Base-by-base conservation (phyloP, 495 filamentous ascomycete genomes). In the Lasiosphaeris hirsuta region DNA sequence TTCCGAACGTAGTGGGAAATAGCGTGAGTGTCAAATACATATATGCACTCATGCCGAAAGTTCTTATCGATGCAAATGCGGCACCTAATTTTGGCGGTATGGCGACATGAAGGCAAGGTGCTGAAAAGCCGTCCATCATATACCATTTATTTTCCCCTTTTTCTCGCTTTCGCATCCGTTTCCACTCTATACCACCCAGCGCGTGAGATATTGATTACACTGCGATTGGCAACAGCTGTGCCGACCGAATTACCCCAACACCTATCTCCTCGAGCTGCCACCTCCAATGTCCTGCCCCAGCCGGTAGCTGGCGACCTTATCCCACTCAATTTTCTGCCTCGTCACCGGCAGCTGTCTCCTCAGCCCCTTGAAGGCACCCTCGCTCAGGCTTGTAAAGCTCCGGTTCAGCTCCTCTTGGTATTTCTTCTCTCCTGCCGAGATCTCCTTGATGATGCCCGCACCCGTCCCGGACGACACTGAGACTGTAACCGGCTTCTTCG, bases 261-360 rank as follows among this genome's bases (percentile, higher is more conserved):
- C 36, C 55, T 69, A 81, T 67, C 78, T 66, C 60, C 73, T 75
- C 41, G 72, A 73, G 60, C 72, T 72, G 35, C 78, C 81, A 7
- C 79, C 77, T n/a, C 82, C 80, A 63, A 89, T 86, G 59, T 87
- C 86, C 71, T 89, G 85, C 51, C 85, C 86, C 66, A 96, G 74
- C 53, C 91, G 75, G 75, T 98, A 98, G 59, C 90, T 92, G n/a
- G 89, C 86, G 61, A 99, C 90, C 78, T 96, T 97, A 72, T 99
- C 94, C 95, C 95, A 99, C 74, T 97, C 94, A 51, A 99, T 90
- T 81, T 96, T 97, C 79, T 99, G 95, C 70, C 95, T 84, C 56
- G 94, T 97, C 40, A 99, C 88, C 7, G 95, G 95, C 67, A 99
- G 75, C 72, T 97, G 95, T 70, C 95, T 82, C 63, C 95, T 82